Conservation (phyloP, 768 basidiomycete genomes). For the Tulasnella sp. region DNA sequence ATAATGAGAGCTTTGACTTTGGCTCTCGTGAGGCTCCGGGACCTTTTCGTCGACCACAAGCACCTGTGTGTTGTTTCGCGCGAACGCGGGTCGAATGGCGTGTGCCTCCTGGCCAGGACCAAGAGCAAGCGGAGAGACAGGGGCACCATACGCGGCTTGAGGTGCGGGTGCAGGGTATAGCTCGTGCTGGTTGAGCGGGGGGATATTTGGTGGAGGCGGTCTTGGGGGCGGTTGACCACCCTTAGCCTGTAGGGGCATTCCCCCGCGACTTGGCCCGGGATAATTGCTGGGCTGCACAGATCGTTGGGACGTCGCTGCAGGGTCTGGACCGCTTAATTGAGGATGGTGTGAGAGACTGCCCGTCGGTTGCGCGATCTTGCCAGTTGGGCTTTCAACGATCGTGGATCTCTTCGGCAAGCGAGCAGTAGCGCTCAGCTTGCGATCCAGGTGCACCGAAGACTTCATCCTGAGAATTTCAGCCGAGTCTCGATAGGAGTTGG, state of each 20-base stretch:
- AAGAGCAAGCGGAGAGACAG: slow-evolving; percentile 25
- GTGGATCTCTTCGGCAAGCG: slow-evolving; percentile 87
- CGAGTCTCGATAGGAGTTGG: slow-evolving; percentile 74
- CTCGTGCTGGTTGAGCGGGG: slow-evolving; percentile 23
- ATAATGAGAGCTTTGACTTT: neutral
- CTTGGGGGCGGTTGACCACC: slow-evolving; percentile 11
- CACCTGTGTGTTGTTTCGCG: slow-evolving; percentile 73
- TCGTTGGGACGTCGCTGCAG: neutral
- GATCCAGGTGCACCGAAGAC: slow-evolving; percentile 76
- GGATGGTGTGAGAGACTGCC: slow-evolving; percentile 38
- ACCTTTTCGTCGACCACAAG: slow-evolving; percentile 74
- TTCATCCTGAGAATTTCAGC: slow-evolving; percentile 91
- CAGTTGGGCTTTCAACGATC: slow-evolving; percentile 88
- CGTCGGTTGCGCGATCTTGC: slow-evolving; percentile 67
- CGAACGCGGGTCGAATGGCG: slow-evolving; percentile 53
- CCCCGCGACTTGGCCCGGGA: neutral
- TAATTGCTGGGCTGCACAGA: neutral
- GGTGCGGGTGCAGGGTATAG: slow-evolving; percentile 8
- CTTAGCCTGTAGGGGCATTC: neutral
- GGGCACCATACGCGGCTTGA: neutral
- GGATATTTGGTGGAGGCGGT: slow-evolving; percentile 22
- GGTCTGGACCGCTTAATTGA: slow-evolving; percentile 2
- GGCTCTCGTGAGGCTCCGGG: slow-evolving; percentile 7
- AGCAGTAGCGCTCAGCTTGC: slow-evolving; percentile 90
- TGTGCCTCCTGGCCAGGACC: slow-evolving; percentile 32